Base-by-base conservation (phyloP, 495 filamentous ascomycete genomes). In the Terfezia claveryi region DNA sequence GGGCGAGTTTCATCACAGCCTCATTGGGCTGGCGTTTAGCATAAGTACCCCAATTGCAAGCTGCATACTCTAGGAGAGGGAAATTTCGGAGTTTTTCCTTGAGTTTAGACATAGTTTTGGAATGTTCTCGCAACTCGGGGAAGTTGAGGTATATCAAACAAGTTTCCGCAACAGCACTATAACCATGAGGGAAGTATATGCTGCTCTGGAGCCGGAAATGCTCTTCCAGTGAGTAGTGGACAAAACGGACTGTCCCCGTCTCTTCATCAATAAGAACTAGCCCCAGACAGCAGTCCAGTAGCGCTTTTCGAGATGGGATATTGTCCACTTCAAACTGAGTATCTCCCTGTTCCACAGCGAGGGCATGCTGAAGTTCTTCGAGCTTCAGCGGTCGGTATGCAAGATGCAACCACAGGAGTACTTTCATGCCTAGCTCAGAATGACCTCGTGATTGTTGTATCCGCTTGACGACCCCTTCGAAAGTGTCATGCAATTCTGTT, bases 171-270 rank as follows among this genome's bases (percentile, higher is more conserved):
- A 10, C 23, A 11, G 2, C 4, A 4, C 23, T 27, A 12, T 51
- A 17, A 27, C n/a, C 50, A 17, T 51, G 2, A 12, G 50, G 50
- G 8, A 51, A 51, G n/a, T 16, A 23, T 20, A 23, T 10, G 8
- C 50, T 51, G 4, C 50, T 12, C 2, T 27, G n/a, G 11, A 14
- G n/a, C 11, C 10, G 11, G 8, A 62, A 58, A 32, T 62, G 62
- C 37, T 62, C 55, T 23, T 56, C 55, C 23, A 62, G 50, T 1
- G 60, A 62, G 16, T 62, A 49, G 17, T 61, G 59, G 4, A 36
- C 51, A 8, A 60, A 16, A 7, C 49, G 52, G 41, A 61, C 49
- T 17, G 23, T 16, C n/a, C 2, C 10, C 4, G n/a, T 16, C 12
- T 37, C 49, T n/a, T 37, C 41, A 12, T 61, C 58, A 8, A 57